Evolutionary conservation across 768 basidiomycete species (phyloP), one percentile per base, ranked within the genome.

Genomic region (Lyophyllum atratum): DNA sequence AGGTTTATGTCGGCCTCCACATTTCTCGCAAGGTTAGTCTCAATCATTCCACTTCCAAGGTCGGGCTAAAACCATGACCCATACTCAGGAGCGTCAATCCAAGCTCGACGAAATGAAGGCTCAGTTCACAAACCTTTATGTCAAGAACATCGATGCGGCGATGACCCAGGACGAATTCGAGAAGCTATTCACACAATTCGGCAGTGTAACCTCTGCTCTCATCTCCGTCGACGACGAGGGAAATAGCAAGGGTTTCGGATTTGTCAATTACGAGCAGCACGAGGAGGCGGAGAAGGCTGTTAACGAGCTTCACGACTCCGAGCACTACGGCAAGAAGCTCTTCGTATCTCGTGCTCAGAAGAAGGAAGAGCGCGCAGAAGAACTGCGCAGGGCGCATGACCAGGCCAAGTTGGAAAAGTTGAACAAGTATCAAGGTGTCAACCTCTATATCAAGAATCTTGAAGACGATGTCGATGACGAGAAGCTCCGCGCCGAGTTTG

Each of bases 391-490:
- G 72, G 89, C 89, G 2, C 97, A 98, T 74, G 96, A 99, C 76
- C 87, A 89, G 68, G 92, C 94, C 51, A 93, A 95, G 78, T 84
- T 94, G 84, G 97, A 99, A 84, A 95, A 95, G 75, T 73, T 95
- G 68, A 91, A 89, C 88, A 99, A 99, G 78, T 97, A 93, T 68
- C 95, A 97, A 67, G 97, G 97, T 59, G 95, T 98, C 76, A 99
- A 99, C 80, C 83, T 99, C 57, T 99, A 98, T 80, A 90, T 98
- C 87, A 99, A 98, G 86, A 99, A 99, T 80, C 77, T 99, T 74
- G 95, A 98, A 75, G 96, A 98, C 72, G 95, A 98, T 66, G 83
- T 97, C 55, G 94, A 97, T 69, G 97, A 99, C 68, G 97, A 99
- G 59, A 95, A 95, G 73, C 90, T 99, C 68, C 92, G 95, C 60